Conservation (phyloP, 768 basidiomycete species). For the Gymnopilus junonius region DNA sequence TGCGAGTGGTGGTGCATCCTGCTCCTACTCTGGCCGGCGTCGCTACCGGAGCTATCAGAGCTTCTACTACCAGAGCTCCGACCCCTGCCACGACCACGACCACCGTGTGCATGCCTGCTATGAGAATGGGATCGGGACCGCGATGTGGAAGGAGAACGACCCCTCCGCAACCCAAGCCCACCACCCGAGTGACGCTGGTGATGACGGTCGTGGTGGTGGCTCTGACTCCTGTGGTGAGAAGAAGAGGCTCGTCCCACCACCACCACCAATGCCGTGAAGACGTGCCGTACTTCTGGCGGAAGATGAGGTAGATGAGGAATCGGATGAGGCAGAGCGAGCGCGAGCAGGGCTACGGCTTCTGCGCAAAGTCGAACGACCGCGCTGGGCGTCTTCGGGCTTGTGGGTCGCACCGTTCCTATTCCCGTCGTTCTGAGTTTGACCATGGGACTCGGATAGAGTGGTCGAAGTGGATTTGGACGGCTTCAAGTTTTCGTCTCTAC, state of each 20-base stretch:
- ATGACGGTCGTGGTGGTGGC: neutral
- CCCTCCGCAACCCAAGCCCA: neutral
- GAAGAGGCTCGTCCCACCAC: constrained; percentile 8
- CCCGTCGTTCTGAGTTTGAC: neutral
- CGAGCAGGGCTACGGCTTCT: neutral
- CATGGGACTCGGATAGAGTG: neutral
- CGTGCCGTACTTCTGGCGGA: neutral
- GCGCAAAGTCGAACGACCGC: constrained; percentile 4
- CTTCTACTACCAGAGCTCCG: neutral
- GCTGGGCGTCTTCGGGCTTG: neutral
- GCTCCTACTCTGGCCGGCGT: neutral
- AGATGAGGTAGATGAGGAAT: neutral
- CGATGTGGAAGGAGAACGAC: neutral
- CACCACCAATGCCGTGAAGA: too few relatives aligned
- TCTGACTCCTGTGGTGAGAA: neutral
- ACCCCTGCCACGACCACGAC: neutral
- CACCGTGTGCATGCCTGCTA: neutral
- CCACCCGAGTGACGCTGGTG: constrained; percentile 13
- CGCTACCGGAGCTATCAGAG: neutral
- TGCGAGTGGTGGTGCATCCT: neutral
- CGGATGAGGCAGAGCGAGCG: neutral
- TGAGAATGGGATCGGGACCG: constrained; percentile 4
- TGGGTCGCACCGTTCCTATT: neutral
- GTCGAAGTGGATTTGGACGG: neutral
- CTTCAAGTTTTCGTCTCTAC: neutral